phyloP scores from a whole-genome alignment of 1,284 basidiomycete genomes.

The Neolentinus lepideus region DNA sequence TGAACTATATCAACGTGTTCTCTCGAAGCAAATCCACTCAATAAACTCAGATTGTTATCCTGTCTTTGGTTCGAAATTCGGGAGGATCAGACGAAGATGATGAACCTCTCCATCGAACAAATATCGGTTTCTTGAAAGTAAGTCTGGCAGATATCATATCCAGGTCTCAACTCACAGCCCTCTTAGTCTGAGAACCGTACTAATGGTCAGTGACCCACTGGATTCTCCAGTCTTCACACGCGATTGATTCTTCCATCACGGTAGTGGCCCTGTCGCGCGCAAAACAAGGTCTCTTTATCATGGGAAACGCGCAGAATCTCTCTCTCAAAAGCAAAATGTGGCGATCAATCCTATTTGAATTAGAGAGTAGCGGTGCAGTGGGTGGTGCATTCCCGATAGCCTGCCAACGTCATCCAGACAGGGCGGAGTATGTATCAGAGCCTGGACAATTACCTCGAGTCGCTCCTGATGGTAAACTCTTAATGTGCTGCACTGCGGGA shows the following conservation, averaged over 20 bases:
- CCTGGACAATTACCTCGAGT: conserved; percentile 46
- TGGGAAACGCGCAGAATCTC: conserved; percentile 57
- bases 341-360: conserved; percentile 46
- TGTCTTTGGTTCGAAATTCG: conserved; percentile 66
- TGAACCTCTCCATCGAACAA: conserved; percentile 21
- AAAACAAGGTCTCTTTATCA: conserved; percentile 61
- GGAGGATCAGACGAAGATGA: conserved; percentile 34
- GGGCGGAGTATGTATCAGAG: conserved; percentile 30
- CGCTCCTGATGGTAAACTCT: conserved; percentile 47
- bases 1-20: conserved; percentile 11
- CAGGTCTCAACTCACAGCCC: conserved; percentile 2
- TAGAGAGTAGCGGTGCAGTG: conserved; percentile 38
- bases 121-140: conserved; percentile 71
- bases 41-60: conserved; percentile 46
- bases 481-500: too few relatives aligned
- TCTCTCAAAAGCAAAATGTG: conserved; percentile 49
- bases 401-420: conserved; percentile 51
- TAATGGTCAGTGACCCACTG: conserved; percentile 31
- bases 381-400: conserved; percentile 49
- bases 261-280: conserved; percentile 73
- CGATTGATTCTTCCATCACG: conserved; percentile 17
- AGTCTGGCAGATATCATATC: conserved; percentile 2
- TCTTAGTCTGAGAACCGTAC: conserved; percentile 47
- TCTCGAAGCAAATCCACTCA: background rate
- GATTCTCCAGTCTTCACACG: background rate